These are phyloP conservation scores for Trichocladium antarcticum DNA, from an alignment of 495 filamentous ascomycete species.

Conservation along the genomic window DNA sequence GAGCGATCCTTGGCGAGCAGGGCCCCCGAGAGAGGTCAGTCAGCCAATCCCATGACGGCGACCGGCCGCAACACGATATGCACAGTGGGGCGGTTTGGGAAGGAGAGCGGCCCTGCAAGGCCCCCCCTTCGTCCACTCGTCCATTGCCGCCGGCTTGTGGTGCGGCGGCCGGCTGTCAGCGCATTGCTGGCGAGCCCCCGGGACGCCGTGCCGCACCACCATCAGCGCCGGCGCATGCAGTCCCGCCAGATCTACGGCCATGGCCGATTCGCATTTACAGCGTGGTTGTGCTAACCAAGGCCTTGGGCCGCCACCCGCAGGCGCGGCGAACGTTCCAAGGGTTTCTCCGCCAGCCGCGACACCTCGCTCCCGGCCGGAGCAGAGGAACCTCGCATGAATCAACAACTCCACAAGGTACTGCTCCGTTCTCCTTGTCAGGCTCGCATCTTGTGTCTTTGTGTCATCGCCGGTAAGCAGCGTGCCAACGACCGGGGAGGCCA, in stretches of 20 bases:
- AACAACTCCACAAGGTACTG: constrained; percentile 39
- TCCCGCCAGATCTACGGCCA: neutral
- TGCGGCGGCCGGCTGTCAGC: neutral
- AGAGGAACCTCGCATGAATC: constrained; percentile 40
- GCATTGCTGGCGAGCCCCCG: neutral
- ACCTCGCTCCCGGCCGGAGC: constrained; percentile 31
- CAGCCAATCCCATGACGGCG: constrained; percentile 21
- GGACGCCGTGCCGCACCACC: neutral
- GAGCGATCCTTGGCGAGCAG: constrained; percentile 24
- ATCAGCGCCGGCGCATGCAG: neutral
- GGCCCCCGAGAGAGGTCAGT: constrained; percentile 22
- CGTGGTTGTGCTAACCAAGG: constrained; percentile 13
- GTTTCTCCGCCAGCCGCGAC: constrained; percentile 16
- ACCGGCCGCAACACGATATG: constrained; percentile 7
- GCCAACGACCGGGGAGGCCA: constrained; percentile 6
- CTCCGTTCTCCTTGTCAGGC: constrained; percentile 3
- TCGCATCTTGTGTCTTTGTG: neutral
- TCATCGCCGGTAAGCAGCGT: neutral
- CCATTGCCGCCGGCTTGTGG: neutral
- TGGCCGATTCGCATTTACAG: neutral
- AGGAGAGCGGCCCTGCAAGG: constrained; percentile 6
- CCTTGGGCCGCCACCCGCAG: constrained; percentile 10
- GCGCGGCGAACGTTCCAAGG: constrained; percentile 16
- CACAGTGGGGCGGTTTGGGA: constrained; percentile 7
- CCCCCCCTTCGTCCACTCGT: neutral